A percentile compares a stretch with the other conserved stretches of the same genome.
Evolutionary conservation across 2,329 filamentous ascomycete species (phyloP).

Genomic region (Colletotrichum paranaense): DNA sequence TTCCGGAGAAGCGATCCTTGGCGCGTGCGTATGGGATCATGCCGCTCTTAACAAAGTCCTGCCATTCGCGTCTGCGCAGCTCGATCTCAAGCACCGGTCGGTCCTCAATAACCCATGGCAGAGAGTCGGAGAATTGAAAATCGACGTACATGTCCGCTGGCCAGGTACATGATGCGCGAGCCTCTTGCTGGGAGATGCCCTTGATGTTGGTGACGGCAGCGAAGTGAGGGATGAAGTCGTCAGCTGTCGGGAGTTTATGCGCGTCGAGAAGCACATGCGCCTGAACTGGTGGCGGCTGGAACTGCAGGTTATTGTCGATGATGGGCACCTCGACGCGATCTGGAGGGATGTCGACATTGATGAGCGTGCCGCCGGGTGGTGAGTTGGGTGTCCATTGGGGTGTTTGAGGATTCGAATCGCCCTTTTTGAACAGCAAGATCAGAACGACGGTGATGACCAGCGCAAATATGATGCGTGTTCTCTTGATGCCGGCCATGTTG

Average conservation of each 20-base stretch:
- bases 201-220: conserved; percentile 13
- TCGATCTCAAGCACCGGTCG: conserved; percentile 21
- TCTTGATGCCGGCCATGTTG: conserved; percentile 17
- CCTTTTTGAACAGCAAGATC: conserved; percentile 3
- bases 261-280: conserved; percentile 2
- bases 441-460: not conserved
- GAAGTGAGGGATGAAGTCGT: conserved; percentile 18
- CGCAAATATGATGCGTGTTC: conserved; percentile 11
- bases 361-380: not conserved
- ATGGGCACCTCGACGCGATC: conserved; percentile 1
- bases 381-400: not conserved
- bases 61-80: conserved; percentile 27
- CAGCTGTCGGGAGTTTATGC: conserved; percentile 16
- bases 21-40: conserved; percentile 24
- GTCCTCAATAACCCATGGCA: conserved; percentile 23
- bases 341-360: not conserved
- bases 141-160: conserved; percentile 14
- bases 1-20: conserved; percentile 12
- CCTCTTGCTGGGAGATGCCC: conserved; percentile 10
- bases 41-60: conserved; percentile 8
- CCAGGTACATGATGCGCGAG: conserved; percentile 18
- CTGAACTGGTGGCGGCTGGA: not conserved
- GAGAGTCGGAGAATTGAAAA: conserved; percentile 21
- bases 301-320: not conserved
- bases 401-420: not conserved